Evolutionary conservation across 768 basidiomycete species (phyloP), one percentile per base, ranked within the genome.

Genomic region (Boletales sp.): DNA sequence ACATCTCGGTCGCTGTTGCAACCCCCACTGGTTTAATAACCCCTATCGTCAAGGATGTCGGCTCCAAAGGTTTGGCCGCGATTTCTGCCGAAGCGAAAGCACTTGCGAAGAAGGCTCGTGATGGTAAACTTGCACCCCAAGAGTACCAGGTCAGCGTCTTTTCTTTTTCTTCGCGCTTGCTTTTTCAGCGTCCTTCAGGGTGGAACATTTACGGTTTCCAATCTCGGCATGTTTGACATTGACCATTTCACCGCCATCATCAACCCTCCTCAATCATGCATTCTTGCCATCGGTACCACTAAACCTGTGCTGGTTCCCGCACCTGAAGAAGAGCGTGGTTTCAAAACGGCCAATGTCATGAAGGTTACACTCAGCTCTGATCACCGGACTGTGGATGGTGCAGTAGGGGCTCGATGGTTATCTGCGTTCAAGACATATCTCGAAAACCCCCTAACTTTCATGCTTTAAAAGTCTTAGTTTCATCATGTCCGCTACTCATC

Each of bases 191-290:
- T 24, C 42, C 43, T 40, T 30, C 50, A 93, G 88, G 97, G 97
- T 47, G 97, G 97, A 43, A 90, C 94, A 12, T 98, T 99, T 75
- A 98, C 97, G 39, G 91, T 99, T 68, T 99, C 97, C 52, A 99
- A 99, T 75, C 79, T 99, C 48, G 97, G 97, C 72, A 99, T 99
- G 97, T 97, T 80, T 66, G 94, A 89, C 54, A 82, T 97, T 63
- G 81, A 84, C 48, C 88, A 94, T 72, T 99, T 99, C 72, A 97
- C 94, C 13, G 97, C 97, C 41, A 98, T 99, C 75, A 95, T 99
- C 81, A 99, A 99, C 78, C 84, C 89, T 13, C 97, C 97, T 21
- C 97, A 98, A 71, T 90, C 92, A 41, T 97, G 94, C 72, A 99
- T 98, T 63, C 86, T 99, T 53, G 97, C 97, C 40, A 83, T 98